These are phyloP conservation scores for Coelastrella sp. DNA, from an alignment of 139 green algal species.

Conservation along the genomic window DNA sequence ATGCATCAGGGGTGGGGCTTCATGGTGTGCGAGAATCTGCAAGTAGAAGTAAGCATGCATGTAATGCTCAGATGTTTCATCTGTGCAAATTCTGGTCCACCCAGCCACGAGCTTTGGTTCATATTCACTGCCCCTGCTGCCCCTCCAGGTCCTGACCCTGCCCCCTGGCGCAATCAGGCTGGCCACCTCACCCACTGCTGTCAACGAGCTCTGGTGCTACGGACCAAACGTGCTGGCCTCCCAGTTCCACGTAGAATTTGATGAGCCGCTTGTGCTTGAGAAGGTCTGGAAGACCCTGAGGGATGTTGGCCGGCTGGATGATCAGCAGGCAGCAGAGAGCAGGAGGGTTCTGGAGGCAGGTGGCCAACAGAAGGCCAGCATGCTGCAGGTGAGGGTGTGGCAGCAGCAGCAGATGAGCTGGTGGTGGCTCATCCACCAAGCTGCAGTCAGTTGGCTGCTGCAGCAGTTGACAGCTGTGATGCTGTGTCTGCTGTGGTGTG, in stretches of 20 bases:
- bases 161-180: constrained; percentile 56
- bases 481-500: not conserved
- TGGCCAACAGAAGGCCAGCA: not conserved
- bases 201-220: constrained; percentile 57
- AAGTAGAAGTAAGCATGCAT: too few species aligned
- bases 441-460: not conserved
- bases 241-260: constrained; percentile 40
- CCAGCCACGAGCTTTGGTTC: not conserved
- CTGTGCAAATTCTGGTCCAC: not conserved
- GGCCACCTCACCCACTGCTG: constrained; percentile 52
- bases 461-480: not conserved
- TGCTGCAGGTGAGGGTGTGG: constrained; percentile 16
- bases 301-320: constrained; percentile 20
- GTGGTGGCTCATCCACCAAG: not conserved
- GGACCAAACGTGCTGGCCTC: constrained; percentile 45
- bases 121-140: not conserved
- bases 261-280: constrained; percentile 40
- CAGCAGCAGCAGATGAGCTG: not conserved
- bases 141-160: constrained; percentile 52
- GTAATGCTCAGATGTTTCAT: not conserved
- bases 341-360: constrained; percentile 42
- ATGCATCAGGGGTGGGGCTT: too few species aligned
- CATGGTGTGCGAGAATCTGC: too few species aligned
- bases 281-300: constrained; percentile 55
- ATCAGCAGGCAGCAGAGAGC: constrained; percentile 30